Percentiles rank a stretch among this genome's conserved stretches.
Conservation (phyloP, 2,329 filamentous ascomycete species). For the Podosphaera xanthii region DNA sequence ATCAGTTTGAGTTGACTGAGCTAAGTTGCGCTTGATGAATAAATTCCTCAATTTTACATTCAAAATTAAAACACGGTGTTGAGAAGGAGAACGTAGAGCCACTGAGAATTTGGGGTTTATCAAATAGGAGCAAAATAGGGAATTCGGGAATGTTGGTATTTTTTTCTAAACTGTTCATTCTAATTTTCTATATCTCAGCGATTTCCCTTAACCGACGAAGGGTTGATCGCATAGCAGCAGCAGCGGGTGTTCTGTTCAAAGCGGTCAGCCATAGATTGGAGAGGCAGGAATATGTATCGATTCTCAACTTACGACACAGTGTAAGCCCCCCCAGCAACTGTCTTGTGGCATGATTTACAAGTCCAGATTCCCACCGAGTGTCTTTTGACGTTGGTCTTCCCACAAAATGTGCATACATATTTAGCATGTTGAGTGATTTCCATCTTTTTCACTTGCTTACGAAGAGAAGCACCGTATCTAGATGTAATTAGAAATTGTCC, state of each 20-base stretch:
- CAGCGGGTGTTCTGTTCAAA: slow-evolving; percentile 54
- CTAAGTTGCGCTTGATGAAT: too few relatives aligned
- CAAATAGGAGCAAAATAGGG: too few relatives aligned
- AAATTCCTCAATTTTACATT: too few relatives aligned
- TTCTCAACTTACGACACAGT: slow-evolving; percentile 68
- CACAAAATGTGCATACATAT: slow-evolving; percentile 97
- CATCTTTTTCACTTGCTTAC: slow-evolving; percentile 99
- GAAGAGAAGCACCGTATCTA: slow-evolving; percentile 96
- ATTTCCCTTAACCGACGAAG: slow-evolving; percentile 95
- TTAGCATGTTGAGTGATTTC: slow-evolving; percentile 97
- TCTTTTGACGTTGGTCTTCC: slow-evolving; percentile 84
- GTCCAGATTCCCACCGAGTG: slow-evolving; percentile 88
- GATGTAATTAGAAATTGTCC: slow-evolving; percentile 6
- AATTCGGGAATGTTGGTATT: too few relatives aligned
- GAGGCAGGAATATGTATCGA: too few relatives aligned
- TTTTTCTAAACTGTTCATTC: too few relatives aligned
- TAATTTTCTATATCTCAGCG: slow-evolving; percentile 57
- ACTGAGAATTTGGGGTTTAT: too few relatives aligned
- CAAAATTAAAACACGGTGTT: too few relatives aligned
- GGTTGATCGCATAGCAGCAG: slow-evolving; percentile 83
- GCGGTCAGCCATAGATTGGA: too few relatives aligned
- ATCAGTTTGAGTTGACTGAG: too few relatives aligned
- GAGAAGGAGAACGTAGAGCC: too few relatives aligned
- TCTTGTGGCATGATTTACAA: slow-evolving; percentile 91
- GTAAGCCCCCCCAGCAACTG: slow-evolving; percentile 81